Base-by-base conservation (phyloP, 2,329 filamentous ascomycete species). In the Neofusicoccum ribis region DNA sequence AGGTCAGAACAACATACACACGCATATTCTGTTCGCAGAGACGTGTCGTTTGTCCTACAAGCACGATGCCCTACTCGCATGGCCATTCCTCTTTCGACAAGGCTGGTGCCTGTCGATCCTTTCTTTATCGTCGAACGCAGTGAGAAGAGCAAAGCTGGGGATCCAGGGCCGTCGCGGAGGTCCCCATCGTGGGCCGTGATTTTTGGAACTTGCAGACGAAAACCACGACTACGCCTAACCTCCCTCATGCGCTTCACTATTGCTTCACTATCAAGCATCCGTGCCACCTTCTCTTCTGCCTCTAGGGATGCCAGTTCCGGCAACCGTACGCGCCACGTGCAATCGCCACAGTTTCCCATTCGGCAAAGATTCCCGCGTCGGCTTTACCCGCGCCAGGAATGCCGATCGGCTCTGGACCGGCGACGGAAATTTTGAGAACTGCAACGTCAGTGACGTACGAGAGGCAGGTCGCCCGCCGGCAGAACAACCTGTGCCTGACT, bases 301-400 rank as follows among this genome's bases (percentile, higher is more conserved):
- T 31, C 27, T 31, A 7, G 27, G 27, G 27, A 23, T 36, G 17
- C 51, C 51, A 46, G 34, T 36, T 46, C 54, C 41, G 27, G 54
- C 39, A 46, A 20, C 34, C 37, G 17, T 36, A n/a, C 7, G 23
- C 14, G 39, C 41, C 54, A 59, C 56, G 56, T 47, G 41, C 56
- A 47, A 60, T 60, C 56, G 56, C 56, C 27, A 49, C 31, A 60
- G 41, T 60, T 49, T 47, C 56, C 54, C 41, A 14, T 46, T 46
- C 41, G 56, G 56, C 43, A 37, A 49, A 60, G 56, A 47, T 47
- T 12, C 56, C 34, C 12, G 56, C n/a, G 1, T 37, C 43, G 56
- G 56, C 56, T 31, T 47, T 47, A 60, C 31, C 56, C 56, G 56
- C 27, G 27, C 27, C 27, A 7, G 39, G 37, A 4, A 9, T 47